phyloP scores from a whole-genome alignment of 1,284 basidiomycete genomes.

The Phlebopus sp. region DNA sequence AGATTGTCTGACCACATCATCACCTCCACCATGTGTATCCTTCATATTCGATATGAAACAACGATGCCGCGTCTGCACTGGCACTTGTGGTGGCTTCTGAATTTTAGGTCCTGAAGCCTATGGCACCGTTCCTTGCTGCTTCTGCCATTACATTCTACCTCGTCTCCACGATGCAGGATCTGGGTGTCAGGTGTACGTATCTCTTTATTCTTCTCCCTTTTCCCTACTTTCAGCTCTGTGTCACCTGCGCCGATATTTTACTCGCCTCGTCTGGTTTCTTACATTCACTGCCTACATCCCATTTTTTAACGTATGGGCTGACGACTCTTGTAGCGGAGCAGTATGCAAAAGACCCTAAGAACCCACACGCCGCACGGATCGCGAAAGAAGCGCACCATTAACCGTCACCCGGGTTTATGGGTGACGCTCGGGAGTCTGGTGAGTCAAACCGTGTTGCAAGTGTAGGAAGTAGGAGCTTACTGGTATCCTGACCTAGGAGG shows the following conservation, averaged over 20 bases:
- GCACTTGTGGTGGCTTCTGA: not conserved
- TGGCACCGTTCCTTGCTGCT: slow-evolving; percentile 76
- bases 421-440: no score
- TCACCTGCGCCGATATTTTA: slow-evolving; percentile 3
- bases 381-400: slow-evolving; percentile 47
- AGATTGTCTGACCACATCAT: no score
- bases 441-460: no score
- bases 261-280: not conserved
- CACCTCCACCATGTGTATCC: not conserved
- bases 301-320: not conserved
- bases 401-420: not conserved
- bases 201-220: not conserved
- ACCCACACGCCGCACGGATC: slow-evolving; percentile 76
- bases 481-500: no score
- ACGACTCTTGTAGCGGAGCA: slow-evolving; percentile 47
- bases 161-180: slow-evolving; percentile 60
- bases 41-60: slow-evolving; percentile 3
- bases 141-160: slow-evolving; percentile 63
- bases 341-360: slow-evolving; percentile 71
- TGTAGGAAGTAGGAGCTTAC: no score
- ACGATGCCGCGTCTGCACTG: slow-evolving; percentile 1
- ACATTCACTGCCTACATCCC: not conserved
- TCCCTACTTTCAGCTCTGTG: not conserved
- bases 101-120: slow-evolving; percentile 58
- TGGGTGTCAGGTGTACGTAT: slow-evolving; percentile 65